Evolutionary conservation across 805 yeast species (phyloP).

Genomic region (Maudiozyma barnettii): DNA sequence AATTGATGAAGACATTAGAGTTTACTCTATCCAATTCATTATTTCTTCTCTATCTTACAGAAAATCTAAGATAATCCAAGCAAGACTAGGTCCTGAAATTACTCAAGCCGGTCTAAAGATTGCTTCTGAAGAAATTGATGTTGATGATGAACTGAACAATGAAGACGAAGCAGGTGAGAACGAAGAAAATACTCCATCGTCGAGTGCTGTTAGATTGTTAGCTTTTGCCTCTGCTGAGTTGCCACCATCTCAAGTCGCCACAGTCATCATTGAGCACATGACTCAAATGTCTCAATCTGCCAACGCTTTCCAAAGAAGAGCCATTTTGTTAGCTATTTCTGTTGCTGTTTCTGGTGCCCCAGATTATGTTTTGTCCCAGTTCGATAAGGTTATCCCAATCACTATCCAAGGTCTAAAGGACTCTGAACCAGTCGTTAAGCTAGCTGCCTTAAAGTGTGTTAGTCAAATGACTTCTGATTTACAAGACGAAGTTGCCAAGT

Average conservation of each 20-base stretch:
- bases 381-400: slow-evolving; percentile 62
- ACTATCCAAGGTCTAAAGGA: slow-evolving; percentile 73
- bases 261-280: slow-evolving; percentile 62
- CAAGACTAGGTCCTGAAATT: slow-evolving; percentile 76
- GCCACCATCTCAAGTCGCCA: slow-evolving; percentile 88
- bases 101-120: slow-evolving; percentile 65
- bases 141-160: slow-evolving; percentile 60
- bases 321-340: slow-evolving; percentile 72
- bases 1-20: slow-evolving; percentile 73
- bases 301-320: slow-evolving; percentile 77
- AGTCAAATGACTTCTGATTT: slow-evolving; percentile 72
- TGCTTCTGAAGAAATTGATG: slow-evolving; percentile 75
- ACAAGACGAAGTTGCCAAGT: slow-evolving; percentile 75
- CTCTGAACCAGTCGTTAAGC: slow-evolving; percentile 60
- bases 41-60: slow-evolving; percentile 70
- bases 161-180: slow-evolving; percentile 89
- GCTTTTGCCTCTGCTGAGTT: slow-evolving; percentile 71
- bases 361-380: slow-evolving; percentile 71
- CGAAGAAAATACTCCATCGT: slow-evolving; percentile 75
- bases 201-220: slow-evolving; percentile 71
- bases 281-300: slow-evolving; percentile 48
- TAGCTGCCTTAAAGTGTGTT: slow-evolving; percentile 78
- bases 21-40: slow-evolving; percentile 75
- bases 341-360: slow-evolving; percentile 89
- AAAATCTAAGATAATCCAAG: slow-evolving; percentile 67